phyloP scores from a whole-genome alignment of 208 protist genomes.

The Phytomonas francai region DNA sequence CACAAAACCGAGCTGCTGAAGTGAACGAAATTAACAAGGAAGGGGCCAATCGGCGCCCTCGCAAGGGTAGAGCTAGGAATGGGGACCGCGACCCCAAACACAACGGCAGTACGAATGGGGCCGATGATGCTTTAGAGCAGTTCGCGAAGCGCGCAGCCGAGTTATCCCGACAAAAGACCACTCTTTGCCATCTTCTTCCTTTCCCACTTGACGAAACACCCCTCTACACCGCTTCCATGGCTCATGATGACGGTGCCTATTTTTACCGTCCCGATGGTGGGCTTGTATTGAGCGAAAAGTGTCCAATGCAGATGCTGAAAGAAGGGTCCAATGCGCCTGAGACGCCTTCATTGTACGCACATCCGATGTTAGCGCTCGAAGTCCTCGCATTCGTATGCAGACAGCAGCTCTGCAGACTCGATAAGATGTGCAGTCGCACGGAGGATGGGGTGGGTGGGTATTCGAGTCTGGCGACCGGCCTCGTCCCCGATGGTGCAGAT shows the following conservation, averaged over 20 bases:
- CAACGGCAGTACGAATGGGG: background rate
- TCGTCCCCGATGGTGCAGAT: background rate
- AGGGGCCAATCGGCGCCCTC: background rate
- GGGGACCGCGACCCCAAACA: background rate
- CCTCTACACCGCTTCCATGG: background rate
- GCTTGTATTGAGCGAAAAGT: background rate
- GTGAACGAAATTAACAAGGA: background rate
- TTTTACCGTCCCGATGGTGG: background rate
- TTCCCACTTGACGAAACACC: background rate
- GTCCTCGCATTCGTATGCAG: conserved; percentile 23
- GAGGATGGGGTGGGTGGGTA: background rate
- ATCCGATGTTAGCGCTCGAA: conserved; percentile 22
- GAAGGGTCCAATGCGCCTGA: background rate
- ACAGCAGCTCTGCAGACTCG: conserved; percentile 21
- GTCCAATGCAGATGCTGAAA: background rate
- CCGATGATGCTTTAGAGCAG: background rate
- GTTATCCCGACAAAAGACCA: background rate
- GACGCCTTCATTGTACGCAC: conserved; percentile 9
- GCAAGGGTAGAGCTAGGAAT: background rate
- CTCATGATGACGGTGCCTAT: background rate
- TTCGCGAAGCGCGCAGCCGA: background rate
- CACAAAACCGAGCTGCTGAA: background rate
- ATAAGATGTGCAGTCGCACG: background rate
- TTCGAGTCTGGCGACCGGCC: background rate
- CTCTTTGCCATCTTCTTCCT: background rate